Conservation (phyloP, 257 asterid genomes). For the Lycium barbarum region DNA sequence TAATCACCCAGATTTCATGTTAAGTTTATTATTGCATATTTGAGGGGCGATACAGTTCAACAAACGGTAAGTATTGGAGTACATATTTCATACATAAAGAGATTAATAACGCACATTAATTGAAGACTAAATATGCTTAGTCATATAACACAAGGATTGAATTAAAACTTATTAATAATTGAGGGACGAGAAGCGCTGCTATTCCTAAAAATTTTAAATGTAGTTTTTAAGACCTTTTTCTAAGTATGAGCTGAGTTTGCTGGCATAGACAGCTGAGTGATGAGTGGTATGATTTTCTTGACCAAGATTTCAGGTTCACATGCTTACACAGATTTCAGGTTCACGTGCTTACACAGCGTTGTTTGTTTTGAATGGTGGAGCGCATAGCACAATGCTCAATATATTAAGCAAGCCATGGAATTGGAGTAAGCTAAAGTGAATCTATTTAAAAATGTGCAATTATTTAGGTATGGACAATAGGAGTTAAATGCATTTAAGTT, state of each 20-base stretch:
- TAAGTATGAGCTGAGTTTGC: background rate
- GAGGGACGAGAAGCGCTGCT: no score
- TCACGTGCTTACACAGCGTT: background rate
- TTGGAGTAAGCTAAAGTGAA: background rate
- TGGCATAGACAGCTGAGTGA: background rate
- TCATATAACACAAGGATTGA: no score
- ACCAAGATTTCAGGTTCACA: constrained; percentile 6
- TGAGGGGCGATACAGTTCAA: no score
- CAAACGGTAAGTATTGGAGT: no score
- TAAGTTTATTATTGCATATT: no score
- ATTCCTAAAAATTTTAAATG: background rate
- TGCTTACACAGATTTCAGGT: background rate
- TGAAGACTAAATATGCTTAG: no score
- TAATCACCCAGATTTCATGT: no score
- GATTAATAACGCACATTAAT: no score
- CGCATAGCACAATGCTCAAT: background rate
- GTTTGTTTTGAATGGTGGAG: constrained; percentile 4
- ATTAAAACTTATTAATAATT: no score
- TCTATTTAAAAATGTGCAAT: background rate
- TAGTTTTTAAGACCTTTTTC: background rate
- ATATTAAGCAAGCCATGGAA: background rate
- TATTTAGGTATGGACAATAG: background rate
- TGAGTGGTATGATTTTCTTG: constrained; percentile 6
- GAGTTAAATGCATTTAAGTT: background rate
- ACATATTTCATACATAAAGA: no score